Evolutionary conservation across 345 rosid species (phyloP).

Genomic region (Turnera subulata): DNA sequence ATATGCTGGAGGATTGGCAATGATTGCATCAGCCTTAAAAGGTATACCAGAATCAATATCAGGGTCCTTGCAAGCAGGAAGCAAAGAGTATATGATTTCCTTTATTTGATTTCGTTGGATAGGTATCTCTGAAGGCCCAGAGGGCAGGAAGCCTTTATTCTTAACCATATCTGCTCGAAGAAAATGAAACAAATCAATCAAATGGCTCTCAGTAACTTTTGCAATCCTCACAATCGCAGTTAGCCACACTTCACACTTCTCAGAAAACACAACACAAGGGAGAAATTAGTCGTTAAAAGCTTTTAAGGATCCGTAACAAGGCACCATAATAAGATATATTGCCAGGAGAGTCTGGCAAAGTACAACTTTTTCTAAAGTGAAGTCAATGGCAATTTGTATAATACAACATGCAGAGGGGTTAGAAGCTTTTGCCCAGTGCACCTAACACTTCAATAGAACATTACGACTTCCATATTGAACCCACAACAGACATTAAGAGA

Average conservation of each 20-base stretch:
- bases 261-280: too few relatives aligned
- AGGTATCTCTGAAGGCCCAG: constrained; percentile 95
- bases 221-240: too few relatives aligned
- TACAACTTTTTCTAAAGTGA: too few relatives aligned
- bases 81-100: constrained; percentile 75
- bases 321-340: too few relatives aligned
- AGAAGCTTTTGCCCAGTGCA: not conserved
- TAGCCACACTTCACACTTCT: too few relatives aligned
- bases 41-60: constrained; percentile 78
- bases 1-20: constrained; percentile 98
- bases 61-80: constrained; percentile 93
- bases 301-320: too few relatives aligned
- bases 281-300: too few relatives aligned
- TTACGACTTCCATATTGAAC: not conserved
- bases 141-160: constrained; percentile 96
- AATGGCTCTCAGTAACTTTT: too few relatives aligned
- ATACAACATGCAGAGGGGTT: not conserved
- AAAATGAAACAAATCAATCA: constrained; percentile 12
- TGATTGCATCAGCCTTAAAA: constrained; percentile 95
- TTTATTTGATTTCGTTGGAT: constrained; percentile 83
- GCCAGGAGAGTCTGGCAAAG: too few relatives aligned
- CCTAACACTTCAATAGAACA: too few relatives aligned
- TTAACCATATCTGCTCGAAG: constrained; percentile 89
- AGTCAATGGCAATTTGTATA: not conserved
- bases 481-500: not conserved